Base-by-base conservation (phyloP, 305 asterid genomes). In the Rubia occidens region DNA sequence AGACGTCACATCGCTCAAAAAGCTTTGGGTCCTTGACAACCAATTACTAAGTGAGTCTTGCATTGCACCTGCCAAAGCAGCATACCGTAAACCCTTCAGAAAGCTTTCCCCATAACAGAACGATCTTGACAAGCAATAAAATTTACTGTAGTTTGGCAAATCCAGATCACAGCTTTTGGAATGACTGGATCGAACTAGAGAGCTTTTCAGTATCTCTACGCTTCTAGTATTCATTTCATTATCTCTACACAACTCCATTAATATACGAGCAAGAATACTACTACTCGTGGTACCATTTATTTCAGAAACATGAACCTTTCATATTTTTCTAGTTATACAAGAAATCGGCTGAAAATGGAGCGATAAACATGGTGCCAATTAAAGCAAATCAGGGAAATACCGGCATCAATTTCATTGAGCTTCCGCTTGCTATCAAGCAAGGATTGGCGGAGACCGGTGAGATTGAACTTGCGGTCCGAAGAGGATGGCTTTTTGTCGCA, bases 21-120 rank as follows among this genome's bases (percentile, higher is more conserved):
- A 94, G 82, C 67, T 86, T 66, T 85, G 97, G 49, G 97, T 94
- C 88, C 83, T 90, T 7, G 88, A 84, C 65, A 94, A 76, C 97
- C 89, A 87, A 32, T 84, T 85, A 80, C 75, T 88, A 9, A 90
- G 80, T 13, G 96, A 86, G 68, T 87, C 89, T 84, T 93, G 96
- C 81, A 93, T 55, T 66, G 84, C 83, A 82, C 74, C 99, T 94
- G 86, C 66, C 70, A 66, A 77, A 49, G 66, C 58, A 69, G 3
- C 39, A 60, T 17, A 18, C 6, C 15, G 26, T 10, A 45, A 8
- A 53, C 43, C 14, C 37, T 37, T 51, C 29, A 13, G 11, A 39
- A 62, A 61, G 9, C 45, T 26, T 32, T 59, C 5, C 37, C 20
- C 21, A 24, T 21, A 14, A 24, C 60, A 37, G 13, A n/a, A 39